Evolutionary conservation across 352 stramenopile species (phyloP).

Genomic region (Globisporangium solare): DNA sequence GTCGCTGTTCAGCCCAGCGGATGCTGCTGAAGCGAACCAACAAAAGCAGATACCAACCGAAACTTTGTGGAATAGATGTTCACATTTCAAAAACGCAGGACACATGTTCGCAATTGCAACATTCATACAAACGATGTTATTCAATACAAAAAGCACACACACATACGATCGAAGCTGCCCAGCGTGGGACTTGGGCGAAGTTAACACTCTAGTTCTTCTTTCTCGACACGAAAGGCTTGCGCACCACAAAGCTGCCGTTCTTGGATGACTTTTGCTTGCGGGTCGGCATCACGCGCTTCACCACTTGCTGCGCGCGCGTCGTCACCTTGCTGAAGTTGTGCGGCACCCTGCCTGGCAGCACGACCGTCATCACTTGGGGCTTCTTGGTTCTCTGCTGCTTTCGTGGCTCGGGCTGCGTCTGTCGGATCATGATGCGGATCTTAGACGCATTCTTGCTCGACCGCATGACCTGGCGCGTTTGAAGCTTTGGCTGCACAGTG

Average conservation of each 20-base stretch:
- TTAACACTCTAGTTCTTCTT: slow-evolving; percentile 28
- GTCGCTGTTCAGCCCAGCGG: too few species aligned
- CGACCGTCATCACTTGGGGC: slow-evolving; percentile 13
- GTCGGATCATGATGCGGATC: slow-evolving; percentile 32
- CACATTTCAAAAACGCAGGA: too few species aligned
- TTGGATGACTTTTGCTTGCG: slow-evolving; percentile 24
- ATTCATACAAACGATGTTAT: background rate
- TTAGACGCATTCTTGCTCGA: slow-evolving; percentile 29
- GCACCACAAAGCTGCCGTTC: slow-evolving; percentile 46
- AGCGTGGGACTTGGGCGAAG: too few species aligned
- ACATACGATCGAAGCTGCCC: too few species aligned
- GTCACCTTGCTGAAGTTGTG: slow-evolving; percentile 9
- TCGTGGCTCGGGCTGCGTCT: background rate
- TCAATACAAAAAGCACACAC: slow-evolving; percentile 9
- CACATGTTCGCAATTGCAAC: too few species aligned
- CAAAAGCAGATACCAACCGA: background rate
- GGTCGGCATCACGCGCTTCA: slow-evolving; percentile 7
- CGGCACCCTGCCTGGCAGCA: slow-evolving; percentile 14
- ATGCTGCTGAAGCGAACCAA: background rate
- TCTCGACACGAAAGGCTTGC: slow-evolving; percentile 35
- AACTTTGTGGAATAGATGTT: slow-evolving; percentile 1
- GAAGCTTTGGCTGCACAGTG: background rate
- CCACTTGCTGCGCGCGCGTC: slow-evolving; percentile 4
- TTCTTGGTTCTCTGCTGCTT: slow-evolving; percentile 13
- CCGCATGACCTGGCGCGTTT: slow-evolving; percentile 19